These are phyloP conservation scores for Trichoderma orchidacearum DNA, from an alignment of 495 filamentous ascomycete genomes.

Conservation along the genomic window DNA sequence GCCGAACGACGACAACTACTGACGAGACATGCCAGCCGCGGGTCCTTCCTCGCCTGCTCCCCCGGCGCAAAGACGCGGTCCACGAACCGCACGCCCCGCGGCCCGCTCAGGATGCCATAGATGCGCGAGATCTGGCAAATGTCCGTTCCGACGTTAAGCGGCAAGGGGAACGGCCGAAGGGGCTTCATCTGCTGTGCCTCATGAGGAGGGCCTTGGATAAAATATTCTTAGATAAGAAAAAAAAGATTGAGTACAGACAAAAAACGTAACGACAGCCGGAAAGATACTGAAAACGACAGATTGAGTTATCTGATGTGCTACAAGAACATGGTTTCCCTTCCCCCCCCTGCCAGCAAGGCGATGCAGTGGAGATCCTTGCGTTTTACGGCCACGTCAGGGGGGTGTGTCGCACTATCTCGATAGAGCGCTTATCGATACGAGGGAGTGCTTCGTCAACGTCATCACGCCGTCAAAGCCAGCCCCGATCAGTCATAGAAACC, in stretches of 20 bases:
- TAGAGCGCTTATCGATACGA: neutral
- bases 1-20: no score
- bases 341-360: no score
- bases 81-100: slow-evolving; percentile 17
- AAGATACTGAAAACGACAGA: no score
- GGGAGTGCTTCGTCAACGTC: neutral
- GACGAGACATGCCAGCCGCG: neutral
- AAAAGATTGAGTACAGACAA: neutral
- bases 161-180: slow-evolving; percentile 25
- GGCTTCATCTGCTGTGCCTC: neutral
- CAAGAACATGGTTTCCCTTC: no score
- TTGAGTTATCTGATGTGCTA: no score
- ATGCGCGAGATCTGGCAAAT: slow-evolving; percentile 38
- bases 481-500: neutral
- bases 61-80: slow-evolving; percentile 23
- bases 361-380: neutral
- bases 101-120: slow-evolving; percentile 14
- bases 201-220: no score
- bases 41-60: slow-evolving; percentile 13
- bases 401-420: neutral
- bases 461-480: neutral
- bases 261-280: no score
- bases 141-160: slow-evolving; percentile 40
- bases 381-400: neutral
- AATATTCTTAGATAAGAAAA: neutral